A percentile compares a stretch with the other conserved stretches of the same genome.
Conservation (phyloP, 1,284 basidiomycete species). For the Melampsora medusae region DNA sequence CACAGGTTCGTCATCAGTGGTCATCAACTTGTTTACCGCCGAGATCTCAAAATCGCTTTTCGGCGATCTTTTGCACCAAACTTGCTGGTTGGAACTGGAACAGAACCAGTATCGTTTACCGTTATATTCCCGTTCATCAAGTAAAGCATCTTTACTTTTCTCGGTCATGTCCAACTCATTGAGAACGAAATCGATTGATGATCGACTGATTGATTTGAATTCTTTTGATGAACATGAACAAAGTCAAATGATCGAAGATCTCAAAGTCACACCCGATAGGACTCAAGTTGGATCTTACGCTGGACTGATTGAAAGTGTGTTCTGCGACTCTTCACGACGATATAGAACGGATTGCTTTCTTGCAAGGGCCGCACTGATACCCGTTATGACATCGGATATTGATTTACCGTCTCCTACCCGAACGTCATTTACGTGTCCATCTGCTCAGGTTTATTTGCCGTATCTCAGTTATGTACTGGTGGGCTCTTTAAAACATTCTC, state of each 20-base stretch:
- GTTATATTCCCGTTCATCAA: constrained; percentile 22
- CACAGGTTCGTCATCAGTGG: background rate
- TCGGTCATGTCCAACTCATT: background rate
- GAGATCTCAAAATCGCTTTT: too few relatives aligned
- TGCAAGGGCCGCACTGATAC: background rate
- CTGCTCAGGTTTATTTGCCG: constrained; percentile 20
- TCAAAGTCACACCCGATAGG: background rate
- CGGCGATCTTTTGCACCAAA: too few relatives aligned
- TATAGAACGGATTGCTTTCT: background rate
- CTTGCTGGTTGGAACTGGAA: too few relatives aligned
- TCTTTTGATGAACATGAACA: background rate
- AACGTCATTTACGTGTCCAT: background rate
- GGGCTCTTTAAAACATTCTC: background rate
- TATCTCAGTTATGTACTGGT: constrained; percentile 22
- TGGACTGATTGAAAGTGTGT: constrained; percentile 19
- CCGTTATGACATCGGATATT: background rate
- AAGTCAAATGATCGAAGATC: constrained; percentile 16
- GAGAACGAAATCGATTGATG: background rate
- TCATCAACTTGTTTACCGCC: background rate
- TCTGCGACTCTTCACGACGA: background rate
- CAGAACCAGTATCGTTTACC: constrained; percentile 12
- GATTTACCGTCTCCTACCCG: background rate
- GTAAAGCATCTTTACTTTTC: background rate
- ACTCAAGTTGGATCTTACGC: constrained; percentile 15
- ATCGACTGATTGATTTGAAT: background rate